Evolutionary conservation across 768 basidiomycete genomes (phyloP).

Genomic region (Solioccasus polychromus): DNA sequence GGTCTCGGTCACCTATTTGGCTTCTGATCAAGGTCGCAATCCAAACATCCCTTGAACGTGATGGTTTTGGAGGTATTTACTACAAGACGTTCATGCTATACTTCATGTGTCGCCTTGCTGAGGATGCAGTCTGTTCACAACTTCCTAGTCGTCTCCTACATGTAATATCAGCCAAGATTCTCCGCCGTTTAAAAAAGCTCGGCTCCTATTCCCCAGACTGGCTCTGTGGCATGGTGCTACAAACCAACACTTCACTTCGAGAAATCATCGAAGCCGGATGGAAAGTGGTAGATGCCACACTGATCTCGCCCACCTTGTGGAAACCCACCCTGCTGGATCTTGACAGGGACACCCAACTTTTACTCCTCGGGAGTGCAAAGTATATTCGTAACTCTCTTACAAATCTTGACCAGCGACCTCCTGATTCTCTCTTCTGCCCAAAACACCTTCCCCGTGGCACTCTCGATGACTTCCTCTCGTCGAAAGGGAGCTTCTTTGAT

Average conservation of each 20-base stretch:
- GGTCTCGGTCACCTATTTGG: constrained; percentile 31
- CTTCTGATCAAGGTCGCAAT: constrained; percentile 42
- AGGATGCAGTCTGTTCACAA: background rate
- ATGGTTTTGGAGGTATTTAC: background rate
- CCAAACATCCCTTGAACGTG: constrained; percentile 33
- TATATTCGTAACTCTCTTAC: no score
- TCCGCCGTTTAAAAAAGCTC: background rate
- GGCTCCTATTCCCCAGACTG: background rate
- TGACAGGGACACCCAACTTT: constrained; percentile 30
- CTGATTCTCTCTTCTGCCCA: no score
- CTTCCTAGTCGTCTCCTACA: background rate
- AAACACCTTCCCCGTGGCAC: no score
- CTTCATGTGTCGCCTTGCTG: constrained; percentile 14
- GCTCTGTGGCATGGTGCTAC: no score
- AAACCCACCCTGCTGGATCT: constrained; percentile 24
- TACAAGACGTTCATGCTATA: constrained; percentile 33
- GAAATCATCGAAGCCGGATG: no score
- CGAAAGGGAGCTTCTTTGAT: constrained; percentile 1
- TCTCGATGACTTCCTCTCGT: constrained; percentile 8
- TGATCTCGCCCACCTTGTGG: constrained; percentile 27
- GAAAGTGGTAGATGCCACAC: constrained; percentile 13
- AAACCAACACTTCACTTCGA: no score
- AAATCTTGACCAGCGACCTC: no score
- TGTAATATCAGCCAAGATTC: background rate
- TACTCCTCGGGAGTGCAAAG: no score